Percentiles rank a stretch among this genome's conserved stretches.
These are phyloP conservation scores for Capsicum rhomboideum DNA, from an alignment of 257 asterid genomes.

Conservation along the genomic window DNA sequence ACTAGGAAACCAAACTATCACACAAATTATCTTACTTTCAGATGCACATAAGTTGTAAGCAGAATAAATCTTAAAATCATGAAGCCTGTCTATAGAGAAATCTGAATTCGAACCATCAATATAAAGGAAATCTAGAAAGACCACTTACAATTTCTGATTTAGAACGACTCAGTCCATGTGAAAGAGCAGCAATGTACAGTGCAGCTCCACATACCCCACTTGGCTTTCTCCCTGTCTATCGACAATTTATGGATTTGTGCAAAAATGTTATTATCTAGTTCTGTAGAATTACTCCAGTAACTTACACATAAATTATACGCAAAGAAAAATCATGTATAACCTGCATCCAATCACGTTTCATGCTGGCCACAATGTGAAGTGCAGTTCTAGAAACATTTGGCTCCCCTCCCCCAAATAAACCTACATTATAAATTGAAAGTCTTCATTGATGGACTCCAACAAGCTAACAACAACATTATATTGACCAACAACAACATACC, in stretches of 20 bases:
- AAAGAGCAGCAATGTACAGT: slow-evolving; percentile 67
- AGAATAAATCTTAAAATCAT: not conserved
- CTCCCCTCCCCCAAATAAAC: slow-evolving; percentile 34
- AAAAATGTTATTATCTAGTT: not conserved
- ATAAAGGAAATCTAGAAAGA: not conserved
- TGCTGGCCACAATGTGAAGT: slow-evolving; percentile 41
- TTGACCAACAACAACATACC: too few species aligned
- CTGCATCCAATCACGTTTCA: slow-evolving; percentile 98
- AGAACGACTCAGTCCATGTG: slow-evolving; percentile 54
- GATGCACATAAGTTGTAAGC: not conserved
- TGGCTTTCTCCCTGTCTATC: slow-evolving; percentile 92
- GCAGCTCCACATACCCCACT: slow-evolving; percentile 97
- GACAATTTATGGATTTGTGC: slow-evolving; percentile 5
- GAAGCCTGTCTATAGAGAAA: not conserved
- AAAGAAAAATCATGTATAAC: slow-evolving; percentile 17
- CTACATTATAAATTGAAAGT: slow-evolving; percentile 23
- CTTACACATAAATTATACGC: not conserved
- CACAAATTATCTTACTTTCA: not conserved
- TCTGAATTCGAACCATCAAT: not conserved
- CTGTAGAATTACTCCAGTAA: not conserved
- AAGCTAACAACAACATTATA: slow-evolving; percentile 1
- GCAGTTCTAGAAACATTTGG: slow-evolving; percentile 17
- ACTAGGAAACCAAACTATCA: not conserved
- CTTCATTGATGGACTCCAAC: not conserved
- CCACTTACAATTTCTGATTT: slow-evolving; percentile 69